Evolutionary conservation across 495 filamentous ascomycete species (phyloP).

Genomic region (Lasiosphaeriaceae sp.): DNA sequence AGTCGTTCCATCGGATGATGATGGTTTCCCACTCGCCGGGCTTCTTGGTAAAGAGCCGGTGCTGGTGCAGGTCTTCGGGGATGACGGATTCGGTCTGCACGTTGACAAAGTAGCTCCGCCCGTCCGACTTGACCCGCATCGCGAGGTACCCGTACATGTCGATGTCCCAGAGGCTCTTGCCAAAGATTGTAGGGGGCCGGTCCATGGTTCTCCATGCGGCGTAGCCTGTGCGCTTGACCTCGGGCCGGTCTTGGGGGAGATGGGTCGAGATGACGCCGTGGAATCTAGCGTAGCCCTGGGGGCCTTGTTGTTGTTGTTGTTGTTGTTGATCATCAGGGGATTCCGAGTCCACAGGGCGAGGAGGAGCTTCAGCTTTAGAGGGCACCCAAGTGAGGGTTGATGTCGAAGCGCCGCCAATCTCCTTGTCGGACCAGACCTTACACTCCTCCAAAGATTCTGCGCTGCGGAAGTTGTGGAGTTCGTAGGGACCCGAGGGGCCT

Average conservation of each 20-base stretch:
- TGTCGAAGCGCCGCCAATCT: conserved; percentile 81
- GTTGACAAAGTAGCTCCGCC: conserved; percentile 89
- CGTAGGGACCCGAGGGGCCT: conserved; percentile 50
- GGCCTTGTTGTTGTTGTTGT: conserved; percentile 31
- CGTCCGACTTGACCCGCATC: conserved; percentile 86
- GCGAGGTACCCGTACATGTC: conserved; percentile 86
- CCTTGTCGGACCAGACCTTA: conserved; percentile 81
- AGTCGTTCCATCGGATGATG: conserved; percentile 81
- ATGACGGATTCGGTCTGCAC: conserved; percentile 91
- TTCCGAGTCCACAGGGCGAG: conserved; percentile 51
- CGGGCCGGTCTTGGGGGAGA: conserved; percentile 67
- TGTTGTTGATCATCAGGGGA: no score
- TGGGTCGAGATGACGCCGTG: conserved; percentile 84
- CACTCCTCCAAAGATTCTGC: conserved; percentile 58
- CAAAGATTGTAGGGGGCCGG: conserved; percentile 64
- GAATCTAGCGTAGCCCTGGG: conserved; percentile 61
- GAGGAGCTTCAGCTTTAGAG: conserved; percentile 60
- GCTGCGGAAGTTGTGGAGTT: conserved; percentile 63
- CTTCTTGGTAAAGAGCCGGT: conserved; percentile 76
- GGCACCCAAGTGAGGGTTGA: conserved; percentile 65
- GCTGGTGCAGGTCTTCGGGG: conserved; percentile 91
- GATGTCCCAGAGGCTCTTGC: conserved; percentile 78
- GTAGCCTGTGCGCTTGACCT: conserved; percentile 73
- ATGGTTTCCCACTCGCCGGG: conserved; percentile 92
- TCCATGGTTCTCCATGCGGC: conserved; percentile 80